Conservation (phyloP, 1,284 basidiomycete species). For the Coriolopsis trogii region DNA sequence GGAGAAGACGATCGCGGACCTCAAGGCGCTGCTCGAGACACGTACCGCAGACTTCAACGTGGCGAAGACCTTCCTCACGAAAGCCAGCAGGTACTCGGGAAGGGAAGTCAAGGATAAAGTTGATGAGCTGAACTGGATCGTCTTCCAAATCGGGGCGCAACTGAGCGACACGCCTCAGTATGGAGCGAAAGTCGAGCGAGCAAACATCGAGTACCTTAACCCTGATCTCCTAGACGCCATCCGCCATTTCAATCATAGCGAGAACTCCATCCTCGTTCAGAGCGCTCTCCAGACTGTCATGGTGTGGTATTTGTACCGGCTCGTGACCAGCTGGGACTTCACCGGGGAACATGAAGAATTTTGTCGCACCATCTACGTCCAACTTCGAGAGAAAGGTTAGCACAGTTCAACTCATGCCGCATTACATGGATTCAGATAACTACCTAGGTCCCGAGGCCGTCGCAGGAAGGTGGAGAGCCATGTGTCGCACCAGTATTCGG, state of each 20-base stretch:
- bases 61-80: slow-evolving; percentile 48
- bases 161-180: not conserved
- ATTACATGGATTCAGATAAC: not conserved
- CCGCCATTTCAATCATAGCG: slow-evolving; percentile 36
- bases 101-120: slow-evolving; percentile 49
- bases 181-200: slow-evolving; percentile 6
- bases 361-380: too few species aligned
- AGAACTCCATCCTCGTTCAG: slow-evolving; percentile 50
- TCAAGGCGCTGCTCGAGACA: slow-evolving; percentile 37
- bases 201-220: slow-evolving; percentile 40
- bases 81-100: slow-evolving; percentile 46
- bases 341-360: slow-evolving; percentile 38
- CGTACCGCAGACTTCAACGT: slow-evolving; percentile 47
- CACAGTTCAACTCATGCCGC: slow-evolving; percentile 21
- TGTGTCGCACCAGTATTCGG: slow-evolving; percentile 53
- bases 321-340: slow-evolving; percentile 55
- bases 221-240: slow-evolving; percentile 41
- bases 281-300: slow-evolving; percentile 53
- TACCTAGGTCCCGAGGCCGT: slow-evolving; percentile 50
- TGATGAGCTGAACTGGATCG: slow-evolving; percentile 49
- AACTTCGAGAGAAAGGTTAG: slow-evolving; percentile 47
- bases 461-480: slow-evolving; percentile 54
- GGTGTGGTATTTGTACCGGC: slow-evolving; percentile 45
- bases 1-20: not conserved
- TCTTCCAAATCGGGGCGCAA: slow-evolving; percentile 52